Conservation (phyloP, 1,139 yeast genomes). For the Yarrowia galli region DNA sequence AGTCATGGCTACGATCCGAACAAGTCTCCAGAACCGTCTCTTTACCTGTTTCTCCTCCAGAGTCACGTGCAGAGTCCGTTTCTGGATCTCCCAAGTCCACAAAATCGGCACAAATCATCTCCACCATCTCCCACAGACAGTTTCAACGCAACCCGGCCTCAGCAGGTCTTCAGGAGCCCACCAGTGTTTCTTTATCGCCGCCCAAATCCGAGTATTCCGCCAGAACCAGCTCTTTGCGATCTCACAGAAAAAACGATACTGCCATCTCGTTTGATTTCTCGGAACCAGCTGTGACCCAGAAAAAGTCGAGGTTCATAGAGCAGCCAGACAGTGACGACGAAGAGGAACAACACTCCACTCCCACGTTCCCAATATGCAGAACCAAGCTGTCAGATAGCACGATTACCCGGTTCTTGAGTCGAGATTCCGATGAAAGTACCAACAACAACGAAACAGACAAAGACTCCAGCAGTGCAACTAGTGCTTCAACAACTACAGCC, state of each 20-base stretch:
- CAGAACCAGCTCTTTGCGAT: slow-evolving; percentile 1
- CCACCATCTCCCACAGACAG: not conserved
- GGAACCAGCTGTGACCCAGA: slow-evolving; percentile 1
- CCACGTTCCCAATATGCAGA: not conserved
- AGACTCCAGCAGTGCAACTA: not conserved
- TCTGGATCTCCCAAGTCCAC: not conserved
- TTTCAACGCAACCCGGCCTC: not conserved
- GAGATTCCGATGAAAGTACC: not conserved
- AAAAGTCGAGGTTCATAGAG: not conserved
- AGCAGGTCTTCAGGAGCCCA: slow-evolving; percentile 9
- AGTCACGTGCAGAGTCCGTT: not conserved
- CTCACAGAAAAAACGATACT: slow-evolving; percentile 7
- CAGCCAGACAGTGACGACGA: not conserved
- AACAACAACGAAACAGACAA: not conserved
- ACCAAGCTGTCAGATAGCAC: slow-evolving; percentile 6
- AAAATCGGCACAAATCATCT: not conserved
- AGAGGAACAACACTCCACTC: not conserved
- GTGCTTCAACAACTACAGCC: not conserved
- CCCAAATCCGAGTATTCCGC: slow-evolving; percentile 3
- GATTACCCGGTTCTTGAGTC: not conserved
- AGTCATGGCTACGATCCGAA: slow-evolving; percentile 10
- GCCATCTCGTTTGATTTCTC: slow-evolving; percentile 20
- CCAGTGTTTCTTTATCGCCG: slow-evolving; percentile 2
- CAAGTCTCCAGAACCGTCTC: not conserved
- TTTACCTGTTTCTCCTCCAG: not conserved